Evolutionary conservation across 192 early-diverging fungal genomes (phyloP).

Genomic region (Coemansia umbellata): DNA sequence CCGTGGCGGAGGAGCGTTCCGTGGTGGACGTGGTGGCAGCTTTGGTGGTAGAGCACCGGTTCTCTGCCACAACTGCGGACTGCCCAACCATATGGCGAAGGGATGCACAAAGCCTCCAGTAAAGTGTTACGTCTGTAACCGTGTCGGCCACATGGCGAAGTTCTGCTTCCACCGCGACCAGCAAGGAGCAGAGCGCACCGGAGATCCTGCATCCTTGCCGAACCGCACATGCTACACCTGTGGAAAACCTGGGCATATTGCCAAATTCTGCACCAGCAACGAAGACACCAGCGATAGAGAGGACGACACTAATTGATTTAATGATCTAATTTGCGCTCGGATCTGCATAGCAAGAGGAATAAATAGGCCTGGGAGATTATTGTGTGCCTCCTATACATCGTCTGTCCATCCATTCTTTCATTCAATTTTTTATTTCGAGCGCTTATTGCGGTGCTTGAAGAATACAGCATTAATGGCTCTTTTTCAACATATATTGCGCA

Average conservation of each 20-base stretch:
- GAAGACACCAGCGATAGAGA: background rate
- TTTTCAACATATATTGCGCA: too few relatives aligned
- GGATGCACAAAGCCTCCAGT: conserved; percentile 42
- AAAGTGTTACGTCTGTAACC: conserved; percentile 50
- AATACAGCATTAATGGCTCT: too few relatives aligned
- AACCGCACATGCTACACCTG: conserved; percentile 45
- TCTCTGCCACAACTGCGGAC: conserved; percentile 47
- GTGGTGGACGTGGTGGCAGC: background rate
- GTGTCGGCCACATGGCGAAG: conserved; percentile 45
- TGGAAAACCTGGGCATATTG: conserved; percentile 43
- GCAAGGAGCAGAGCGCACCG: too few relatives aligned
- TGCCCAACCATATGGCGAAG: conserved; percentile 40
- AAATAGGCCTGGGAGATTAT: too few relatives aligned
- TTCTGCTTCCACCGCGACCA: conserved; percentile 22
- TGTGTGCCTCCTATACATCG: too few relatives aligned
- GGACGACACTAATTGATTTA: background rate
- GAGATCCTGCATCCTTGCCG: too few relatives aligned
- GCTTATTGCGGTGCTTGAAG: too few relatives aligned
- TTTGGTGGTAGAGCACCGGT: background rate
- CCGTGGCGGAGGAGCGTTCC: background rate
- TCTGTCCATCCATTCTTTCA: too few relatives aligned
- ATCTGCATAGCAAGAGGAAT: too few relatives aligned
- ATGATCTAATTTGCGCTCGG: too few relatives aligned
- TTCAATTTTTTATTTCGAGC: too few relatives aligned
- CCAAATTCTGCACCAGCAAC: background rate